A percentile compares a stretch with the other conserved stretches of the same genome.
Evolutionary conservation across 352 stramenopile species (phyloP).

Genomic region (Pythium phragmitis): DNA sequence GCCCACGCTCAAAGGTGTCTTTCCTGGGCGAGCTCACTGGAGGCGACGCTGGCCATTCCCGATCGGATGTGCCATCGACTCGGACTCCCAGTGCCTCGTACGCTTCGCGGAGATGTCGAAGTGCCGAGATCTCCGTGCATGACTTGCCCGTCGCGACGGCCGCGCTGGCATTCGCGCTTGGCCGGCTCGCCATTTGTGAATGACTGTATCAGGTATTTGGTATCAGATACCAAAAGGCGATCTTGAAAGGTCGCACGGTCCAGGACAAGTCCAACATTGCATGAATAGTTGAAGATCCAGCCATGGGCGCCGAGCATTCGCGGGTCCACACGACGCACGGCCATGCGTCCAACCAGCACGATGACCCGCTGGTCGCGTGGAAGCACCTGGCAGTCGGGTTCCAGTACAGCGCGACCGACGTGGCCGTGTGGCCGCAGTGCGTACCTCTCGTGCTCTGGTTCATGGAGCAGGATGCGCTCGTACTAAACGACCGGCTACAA

Average conservation of each 20-base stretch:
- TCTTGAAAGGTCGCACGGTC: conserved; percentile 22
- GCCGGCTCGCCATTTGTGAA: not conserved
- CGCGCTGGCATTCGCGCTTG: not conserved
- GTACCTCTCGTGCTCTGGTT: conserved; percentile 63
- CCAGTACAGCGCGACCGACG: conserved; percentile 50
- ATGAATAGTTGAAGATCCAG: not conserved
- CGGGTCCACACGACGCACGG: conserved; percentile 3
- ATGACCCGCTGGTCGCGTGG: conserved; percentile 14
- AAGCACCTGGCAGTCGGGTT: conserved; percentile 40
- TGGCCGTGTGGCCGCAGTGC: conserved; percentile 62
- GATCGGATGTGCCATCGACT: not conserved
- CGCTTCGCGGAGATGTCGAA: conserved; percentile 30
- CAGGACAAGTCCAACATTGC: conserved; percentile 1
- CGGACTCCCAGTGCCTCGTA: conserved; percentile 26
- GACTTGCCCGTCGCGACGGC: conserved; percentile 21
- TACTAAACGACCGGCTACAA: conserved; percentile 28
- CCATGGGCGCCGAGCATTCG: conserved; percentile 48
- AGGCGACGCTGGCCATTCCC: not conserved
- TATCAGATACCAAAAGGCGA: conserved; percentile 10
- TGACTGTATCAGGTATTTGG: not conserved
- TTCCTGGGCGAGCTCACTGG: not conserved
- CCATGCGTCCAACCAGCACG: not conserved
- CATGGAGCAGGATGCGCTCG: conserved; percentile 45
- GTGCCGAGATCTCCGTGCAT: conserved; percentile 31
- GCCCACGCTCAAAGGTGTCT: not conserved